Evolutionary conservation across 345 rosid species (phyloP).

Genomic region (Citrus sp.): DNA sequence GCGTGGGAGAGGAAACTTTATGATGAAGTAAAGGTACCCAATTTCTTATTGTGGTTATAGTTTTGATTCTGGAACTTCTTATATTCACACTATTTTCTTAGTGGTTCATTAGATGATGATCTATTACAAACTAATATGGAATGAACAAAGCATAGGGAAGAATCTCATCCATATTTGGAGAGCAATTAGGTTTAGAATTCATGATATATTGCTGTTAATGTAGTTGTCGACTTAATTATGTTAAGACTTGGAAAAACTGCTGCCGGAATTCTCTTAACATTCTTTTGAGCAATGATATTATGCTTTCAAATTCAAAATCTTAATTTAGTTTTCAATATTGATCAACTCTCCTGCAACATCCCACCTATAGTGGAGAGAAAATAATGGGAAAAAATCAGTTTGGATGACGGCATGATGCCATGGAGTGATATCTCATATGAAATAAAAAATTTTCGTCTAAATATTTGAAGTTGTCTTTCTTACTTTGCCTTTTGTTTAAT

Average conservation of each 20-base stretch:
- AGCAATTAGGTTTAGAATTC: not conserved
- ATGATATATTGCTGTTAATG: not conserved
- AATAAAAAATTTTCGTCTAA: not conserved
- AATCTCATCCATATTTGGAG: not conserved
- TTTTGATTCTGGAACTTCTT: not conserved
- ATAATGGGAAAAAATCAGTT: not conserved
- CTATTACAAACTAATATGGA: not conserved
- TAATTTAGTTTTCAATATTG: not conserved
- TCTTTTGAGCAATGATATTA: not conserved
- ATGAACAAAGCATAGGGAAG: not conserved
- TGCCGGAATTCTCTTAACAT: not conserved
- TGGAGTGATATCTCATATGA: not conserved
- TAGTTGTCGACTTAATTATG: not conserved
- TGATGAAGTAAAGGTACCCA: constrained; percentile 89
- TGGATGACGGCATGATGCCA: not conserved
- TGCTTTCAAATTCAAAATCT: not conserved
- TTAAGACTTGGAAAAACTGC: not conserved
- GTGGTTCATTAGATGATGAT: not conserved
- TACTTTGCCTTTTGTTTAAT: not conserved
- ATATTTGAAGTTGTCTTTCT: not conserved
- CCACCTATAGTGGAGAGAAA: not conserved
- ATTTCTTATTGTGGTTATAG: not conserved
- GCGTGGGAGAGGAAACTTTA: constrained; percentile 99
- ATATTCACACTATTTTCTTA: not conserved
- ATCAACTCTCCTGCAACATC: not conserved